A percentile compares a stretch with the other conserved stretches of the same genome.
phyloP scores from a whole-genome alignment of 768 basidiomycete species.

The Lyophyllum decastes region DNA sequence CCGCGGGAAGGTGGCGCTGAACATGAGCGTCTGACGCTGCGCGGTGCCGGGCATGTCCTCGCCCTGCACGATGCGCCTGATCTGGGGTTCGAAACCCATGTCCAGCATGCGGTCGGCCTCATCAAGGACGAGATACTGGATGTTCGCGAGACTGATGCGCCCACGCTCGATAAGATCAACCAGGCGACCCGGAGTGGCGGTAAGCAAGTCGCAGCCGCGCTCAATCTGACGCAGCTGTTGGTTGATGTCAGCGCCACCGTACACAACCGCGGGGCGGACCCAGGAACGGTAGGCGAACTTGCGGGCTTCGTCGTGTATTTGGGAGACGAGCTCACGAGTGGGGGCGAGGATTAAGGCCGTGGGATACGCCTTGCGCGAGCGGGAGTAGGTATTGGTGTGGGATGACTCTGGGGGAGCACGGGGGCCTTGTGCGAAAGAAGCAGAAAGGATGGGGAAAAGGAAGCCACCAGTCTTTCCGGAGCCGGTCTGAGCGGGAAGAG shows the following conservation, averaged over 20 bases:
- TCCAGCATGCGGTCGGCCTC: slow-evolving; percentile 99
- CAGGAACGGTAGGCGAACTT: slow-evolving; percentile 99
- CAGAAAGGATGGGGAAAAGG: slow-evolving; percentile 97
- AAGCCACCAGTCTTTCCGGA: slow-evolving; percentile 99
- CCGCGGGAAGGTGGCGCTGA: slow-evolving; percentile 98
- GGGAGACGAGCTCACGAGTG: slow-evolving; percentile 97
- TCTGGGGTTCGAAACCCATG: slow-evolving; percentile 99
- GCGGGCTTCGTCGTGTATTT: slow-evolving; percentile 98
- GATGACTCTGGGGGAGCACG: slow-evolving; percentile 61
- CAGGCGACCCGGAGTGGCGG: slow-evolving; percentile 95
- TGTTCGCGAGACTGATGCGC: slow-evolving; percentile 92
- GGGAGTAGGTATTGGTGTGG: slow-evolving; percentile 52
- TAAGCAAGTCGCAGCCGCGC: slow-evolving; percentile 95
- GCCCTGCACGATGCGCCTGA: slow-evolving; percentile 95
- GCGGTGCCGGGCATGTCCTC: slow-evolving; percentile 96
- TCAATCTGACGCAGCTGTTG: slow-evolving; percentile 93
- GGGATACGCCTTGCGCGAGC: slow-evolving; percentile 89
- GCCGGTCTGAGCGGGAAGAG: slow-evolving; percentile 72
- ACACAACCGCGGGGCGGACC: slow-evolving; percentile 98
- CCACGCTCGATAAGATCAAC: slow-evolving; percentile 99
- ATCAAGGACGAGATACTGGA: slow-evolving; percentile 97
- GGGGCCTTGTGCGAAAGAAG: slow-evolving; percentile 86
- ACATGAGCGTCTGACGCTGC: slow-evolving; percentile 98
- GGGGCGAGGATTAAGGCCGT: slow-evolving; percentile 98
- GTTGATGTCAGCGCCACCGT: slow-evolving; percentile 98